Evolutionary conservation across 2,329 filamentous ascomycete genomes (phyloP).

Genomic region (Cadophora luteo-olivacea): DNA sequence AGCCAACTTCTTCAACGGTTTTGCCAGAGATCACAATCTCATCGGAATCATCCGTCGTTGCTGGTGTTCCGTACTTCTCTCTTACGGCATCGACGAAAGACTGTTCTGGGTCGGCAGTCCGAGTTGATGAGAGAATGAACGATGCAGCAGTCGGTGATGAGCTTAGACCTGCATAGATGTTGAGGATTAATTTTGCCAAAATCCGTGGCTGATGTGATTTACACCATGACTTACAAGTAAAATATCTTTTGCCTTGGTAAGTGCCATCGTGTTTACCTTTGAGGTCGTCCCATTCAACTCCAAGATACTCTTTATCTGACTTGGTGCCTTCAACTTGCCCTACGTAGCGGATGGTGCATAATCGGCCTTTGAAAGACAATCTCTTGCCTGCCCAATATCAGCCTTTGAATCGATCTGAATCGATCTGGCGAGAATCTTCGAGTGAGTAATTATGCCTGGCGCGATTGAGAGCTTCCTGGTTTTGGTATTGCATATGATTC

Average conservation of each 20-base stretch:
- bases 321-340: conserved; percentile 76
- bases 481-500: not conserved
- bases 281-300: conserved; percentile 94
- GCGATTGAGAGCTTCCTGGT: not conserved
- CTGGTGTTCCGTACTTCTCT: conserved; percentile 80
- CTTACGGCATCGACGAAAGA: conserved; percentile 82
- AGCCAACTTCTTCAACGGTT: conserved; percentile 90
- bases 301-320: conserved; percentile 77
- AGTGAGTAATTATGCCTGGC: not conserved
- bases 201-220: not conserved
- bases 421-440: not conserved
- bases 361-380: conserved; percentile 76
- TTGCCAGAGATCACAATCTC: conserved; percentile 77
- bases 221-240: conserved; percentile 68
- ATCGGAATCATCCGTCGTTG: conserved; percentile 36
- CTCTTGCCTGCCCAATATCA: conserved; percentile 66
- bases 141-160: conserved; percentile 77
- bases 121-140: conserved; percentile 82
- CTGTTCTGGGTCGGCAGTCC: conserved; percentile 69
- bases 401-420: not conserved
- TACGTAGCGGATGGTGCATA: conserved; percentile 86
- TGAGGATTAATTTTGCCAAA: not conserved
- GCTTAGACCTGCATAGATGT: conserved; percentile 55
- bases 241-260: conserved; percentile 80
- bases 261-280: conserved; percentile 92